Percentiles rank a stretch among this genome's conserved stretches.
phyloP scores from a whole-genome alignment of 129 eudicot species.

The Glebionis coronaria region DNA sequence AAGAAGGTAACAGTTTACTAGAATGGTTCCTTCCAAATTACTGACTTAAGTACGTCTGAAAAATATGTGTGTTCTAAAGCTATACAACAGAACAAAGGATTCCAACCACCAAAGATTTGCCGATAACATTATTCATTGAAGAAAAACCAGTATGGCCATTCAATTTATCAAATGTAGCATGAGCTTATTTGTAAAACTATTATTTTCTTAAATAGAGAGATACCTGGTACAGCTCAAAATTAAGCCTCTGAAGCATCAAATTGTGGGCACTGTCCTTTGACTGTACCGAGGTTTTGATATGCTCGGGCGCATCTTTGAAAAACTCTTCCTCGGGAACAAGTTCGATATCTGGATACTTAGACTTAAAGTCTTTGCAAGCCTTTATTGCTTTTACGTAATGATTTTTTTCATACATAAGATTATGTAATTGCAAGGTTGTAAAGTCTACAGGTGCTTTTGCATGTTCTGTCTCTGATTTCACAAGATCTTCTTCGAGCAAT shows the following conservation, averaged over 20 bases:
- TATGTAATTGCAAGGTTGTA: conserved; percentile 96
- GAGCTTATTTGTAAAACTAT: too few relatives aligned
- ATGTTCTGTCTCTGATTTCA: conserved; percentile 86
- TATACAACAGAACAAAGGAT: too few relatives aligned
- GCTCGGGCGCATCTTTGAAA: conserved; percentile 74
- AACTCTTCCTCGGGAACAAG: conserved; percentile 94
- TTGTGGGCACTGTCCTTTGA: conserved; percentile 69
- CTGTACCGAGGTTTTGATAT: conserved; percentile 53
- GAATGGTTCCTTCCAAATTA: too few relatives aligned
- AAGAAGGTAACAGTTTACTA: too few relatives aligned
- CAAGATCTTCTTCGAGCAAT: conserved; percentile 92
- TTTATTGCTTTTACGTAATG: conserved; percentile 94
- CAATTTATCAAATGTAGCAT: too few relatives aligned
- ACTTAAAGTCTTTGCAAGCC: conserved; percentile 94
- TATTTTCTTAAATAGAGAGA: too few relatives aligned
- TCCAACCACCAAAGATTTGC: too few relatives aligned
- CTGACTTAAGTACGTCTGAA: too few relatives aligned
- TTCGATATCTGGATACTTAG: conserved; percentile 90
- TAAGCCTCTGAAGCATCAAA: conserved; percentile 93
- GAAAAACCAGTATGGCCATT: too few relatives aligned
- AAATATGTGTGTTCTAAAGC: too few relatives aligned
- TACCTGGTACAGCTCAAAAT: conserved; percentile 93
- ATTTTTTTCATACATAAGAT: conserved; percentile 92
- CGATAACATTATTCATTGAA: too few relatives aligned
- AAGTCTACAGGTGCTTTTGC: conserved; percentile 99